Base-by-base conservation (phyloP, 2,329 filamentous ascomycete genomes). In the Juglanconis sp. region DNA sequence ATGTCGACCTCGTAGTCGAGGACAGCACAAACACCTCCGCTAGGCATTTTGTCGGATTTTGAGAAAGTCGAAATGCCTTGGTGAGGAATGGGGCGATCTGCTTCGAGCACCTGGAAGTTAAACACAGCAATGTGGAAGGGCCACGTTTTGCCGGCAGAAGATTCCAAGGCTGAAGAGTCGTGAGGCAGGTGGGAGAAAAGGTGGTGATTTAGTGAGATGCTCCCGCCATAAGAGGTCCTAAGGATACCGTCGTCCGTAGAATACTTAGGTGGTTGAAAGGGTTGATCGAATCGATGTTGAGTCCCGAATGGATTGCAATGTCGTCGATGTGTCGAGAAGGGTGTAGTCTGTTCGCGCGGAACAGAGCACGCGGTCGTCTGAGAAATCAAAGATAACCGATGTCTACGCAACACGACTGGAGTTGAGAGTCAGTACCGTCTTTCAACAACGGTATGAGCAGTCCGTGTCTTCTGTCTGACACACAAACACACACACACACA, bases 1-100 rank as follows among this genome's bases (percentile, higher is more conserved):
- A 90, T 82, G 73, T 96, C 92, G 86, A 96, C 94, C 76, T 96
- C 92, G 74, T 97, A 97, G 80, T 96, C 93, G 76, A 97, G 86
- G 77, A 96, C 90, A 70, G 92, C 92, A 69, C 93, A 95, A 44
- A 97, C 93, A 69, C 93, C 93, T 52, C 61, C 61, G 73, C 93
- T 92, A 65, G 84, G 79, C 84, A 87, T 87, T 70, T 77, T 86
- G 78, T 68, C 70, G 66, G 69, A 70, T 67, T 53, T 65, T 65
- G 63, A 49, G 56, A 15, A 35, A 24, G 17, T 24, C 17, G 17
- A 24, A 24, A 65, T 65, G 69, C 68, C 47, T 66, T 55, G 36
- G 8, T n/a, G 44, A 5, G 52, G 30, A 40, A 24, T 65, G 68
- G 55, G 63, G 65, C 65, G 67, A 72, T 74, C 73, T 74, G 69